Evolutionary conservation across 352 stramenopile species (phyloP).

Genomic region (Aphanomyces stellatus): DNA sequence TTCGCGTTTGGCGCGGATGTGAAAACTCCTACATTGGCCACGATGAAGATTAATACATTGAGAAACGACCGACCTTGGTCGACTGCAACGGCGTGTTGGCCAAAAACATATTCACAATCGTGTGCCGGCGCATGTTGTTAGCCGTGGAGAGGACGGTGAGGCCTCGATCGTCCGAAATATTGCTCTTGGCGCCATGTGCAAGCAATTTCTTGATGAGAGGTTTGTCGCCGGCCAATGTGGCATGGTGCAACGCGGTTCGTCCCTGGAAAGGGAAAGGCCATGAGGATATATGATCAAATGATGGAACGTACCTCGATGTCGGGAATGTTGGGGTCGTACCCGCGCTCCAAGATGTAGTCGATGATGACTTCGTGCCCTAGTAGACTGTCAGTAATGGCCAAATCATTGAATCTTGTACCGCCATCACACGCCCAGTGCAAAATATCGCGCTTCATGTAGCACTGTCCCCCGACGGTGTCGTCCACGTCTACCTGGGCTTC

Average conservation of each 20-base stretch:
- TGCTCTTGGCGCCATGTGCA: neutral
- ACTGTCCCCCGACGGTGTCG: slow-evolving; percentile 27
- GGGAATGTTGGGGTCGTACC: slow-evolving; percentile 39
- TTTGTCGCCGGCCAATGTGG: slow-evolving; percentile 5
- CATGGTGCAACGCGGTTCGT: slow-evolving; percentile 8
- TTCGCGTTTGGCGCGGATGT: slow-evolving; percentile 40
- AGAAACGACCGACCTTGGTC: neutral
- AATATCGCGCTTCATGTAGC: slow-evolving; percentile 28
- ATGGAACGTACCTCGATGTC: slow-evolving; percentile 28
- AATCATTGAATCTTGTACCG: slow-evolving; percentile 18
- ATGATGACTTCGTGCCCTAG: slow-evolving; percentile 59
- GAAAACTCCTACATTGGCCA: slow-evolving; percentile 29
- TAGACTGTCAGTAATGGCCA: neutral
- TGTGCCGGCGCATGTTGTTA: slow-evolving; percentile 12
- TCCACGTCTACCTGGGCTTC: slow-evolving; percentile 6
- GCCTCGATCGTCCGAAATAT: slow-evolving; percentile 6
- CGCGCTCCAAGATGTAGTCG: slow-evolving; percentile 50
- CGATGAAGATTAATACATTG: neutral
- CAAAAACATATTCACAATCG: neutral
- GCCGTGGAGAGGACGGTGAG: slow-evolving; percentile 11
- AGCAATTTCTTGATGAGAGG: neutral
- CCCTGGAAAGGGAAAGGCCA: neutral
- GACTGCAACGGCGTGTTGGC: neutral
- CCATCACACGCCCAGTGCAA: slow-evolving; percentile 49
- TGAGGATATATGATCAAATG: neutral